Base-by-base conservation (phyloP, 2,329 filamentous ascomycete species). In the Botrytis tulipae region DNA sequence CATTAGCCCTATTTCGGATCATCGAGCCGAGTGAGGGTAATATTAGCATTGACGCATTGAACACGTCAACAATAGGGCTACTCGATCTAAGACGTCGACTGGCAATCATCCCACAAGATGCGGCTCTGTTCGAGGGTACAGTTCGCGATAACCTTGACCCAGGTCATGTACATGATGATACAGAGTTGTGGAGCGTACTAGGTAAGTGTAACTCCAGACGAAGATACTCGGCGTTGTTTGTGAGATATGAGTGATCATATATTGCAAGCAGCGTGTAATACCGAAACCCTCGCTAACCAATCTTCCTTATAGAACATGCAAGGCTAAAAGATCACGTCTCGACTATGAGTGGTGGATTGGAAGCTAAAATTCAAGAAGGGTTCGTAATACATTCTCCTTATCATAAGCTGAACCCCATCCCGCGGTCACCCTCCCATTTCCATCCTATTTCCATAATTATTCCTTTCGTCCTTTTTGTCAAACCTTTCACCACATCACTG, bases 61-160 rank as follows among this genome's bases (percentile, higher is more conserved):
- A 98, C 83, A 97, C 96, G 20, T 95, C 93, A 71, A 90, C 89
- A 5, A 98, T 99, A 80, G 96, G 96, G 4, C 85, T 99, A 71
- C 84, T 97, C 71, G 96, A 99, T 82, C 87, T 99, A 72, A 91
- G 96, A 72, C 89, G 95, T 72, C 91, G 96, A 73, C 86, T 99
- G 66, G 95, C 96, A 72, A 99, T 99, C 80, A 99, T 99, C 77
- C 96, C 97, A 7, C 96, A 99, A 82, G 97, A 99, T 83, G 95
- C 96, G 44, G 95, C 95, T 76, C 89, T 99, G 75, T 99, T 99
- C 79, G 94, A 97, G 83, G 95, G 95, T 69, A 95, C 92, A 14
- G 89, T 99, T 76, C 90, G 96, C 77, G 96, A 99, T 83, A 99
- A 99, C 81, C 88, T 98, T 57, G 96, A 99, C 81, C 97, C 97